Conservation (phyloP, 306 rosid genomes). For the Abrus precatorius region DNA sequence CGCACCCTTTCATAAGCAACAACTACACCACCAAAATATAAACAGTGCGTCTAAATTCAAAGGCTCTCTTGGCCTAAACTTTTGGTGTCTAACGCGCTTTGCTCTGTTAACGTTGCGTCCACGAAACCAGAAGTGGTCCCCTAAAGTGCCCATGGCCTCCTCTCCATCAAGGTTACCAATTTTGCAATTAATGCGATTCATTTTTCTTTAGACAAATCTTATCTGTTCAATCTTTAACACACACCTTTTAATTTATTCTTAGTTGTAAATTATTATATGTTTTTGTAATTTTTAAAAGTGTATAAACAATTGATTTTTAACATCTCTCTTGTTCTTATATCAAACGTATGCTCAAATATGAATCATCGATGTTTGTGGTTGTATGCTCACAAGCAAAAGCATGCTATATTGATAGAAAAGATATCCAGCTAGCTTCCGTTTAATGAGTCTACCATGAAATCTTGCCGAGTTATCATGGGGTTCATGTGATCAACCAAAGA, state of each 20-base stretch:
- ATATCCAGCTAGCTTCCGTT: neutral
- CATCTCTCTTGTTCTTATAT: too few species aligned
- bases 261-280: too few species aligned
- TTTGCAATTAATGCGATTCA: neutral
- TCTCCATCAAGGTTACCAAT: neutral
- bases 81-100: conserved; percentile 3
- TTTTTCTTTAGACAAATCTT: too few species aligned
- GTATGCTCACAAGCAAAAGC: conserved; percentile 31
- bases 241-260: too few species aligned
- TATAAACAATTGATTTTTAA: too few species aligned
- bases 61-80: neutral
- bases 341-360: too few species aligned
- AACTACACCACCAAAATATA: neutral
- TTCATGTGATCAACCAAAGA: neutral
- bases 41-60: neutral
- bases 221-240: too few species aligned
- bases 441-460: neutral
- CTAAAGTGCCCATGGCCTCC: neutral
- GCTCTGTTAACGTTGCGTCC: conserved; percentile 16
- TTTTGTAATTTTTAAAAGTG: too few species aligned
- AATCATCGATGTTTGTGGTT: neutral
- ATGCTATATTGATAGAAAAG: neutral
- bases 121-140: neutral
- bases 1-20: neutral
- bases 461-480: neutral